Percentiles rank a stretch among this genome's conserved stretches.
These are phyloP conservation scores for Trichoderma afroharzianum DNA, from an alignment of 2,329 filamentous ascomycete genomes.

Conservation along the genomic window DNA sequence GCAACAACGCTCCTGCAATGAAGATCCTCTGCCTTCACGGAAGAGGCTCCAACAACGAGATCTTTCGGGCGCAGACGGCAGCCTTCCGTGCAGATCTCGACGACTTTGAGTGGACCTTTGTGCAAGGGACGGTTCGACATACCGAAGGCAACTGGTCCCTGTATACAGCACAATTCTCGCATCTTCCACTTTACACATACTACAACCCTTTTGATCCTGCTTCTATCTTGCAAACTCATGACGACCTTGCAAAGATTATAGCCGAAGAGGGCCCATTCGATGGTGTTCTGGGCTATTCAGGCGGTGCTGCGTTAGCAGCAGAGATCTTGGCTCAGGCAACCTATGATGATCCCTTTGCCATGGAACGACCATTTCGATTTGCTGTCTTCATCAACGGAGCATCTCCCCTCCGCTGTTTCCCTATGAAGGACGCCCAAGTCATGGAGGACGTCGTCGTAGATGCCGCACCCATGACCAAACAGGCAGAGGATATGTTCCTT, in stretches of 20 bases:
- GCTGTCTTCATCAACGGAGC: constrained; percentile 1
- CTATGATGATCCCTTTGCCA: background rate
- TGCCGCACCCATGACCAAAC: background rate
- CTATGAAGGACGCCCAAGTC: background rate
- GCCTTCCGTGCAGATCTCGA: constrained; percentile 14
- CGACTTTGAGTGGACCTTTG: constrained; percentile 14
- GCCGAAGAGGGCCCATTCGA: constrained; percentile 8
- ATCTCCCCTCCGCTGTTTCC: background rate
- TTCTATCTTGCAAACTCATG: constrained; percentile 7
- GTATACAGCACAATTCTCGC: constrained; percentile 2
- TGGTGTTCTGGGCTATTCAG: constrained; percentile 14
- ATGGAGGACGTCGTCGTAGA: background rate
- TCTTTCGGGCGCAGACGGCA: constrained; percentile 13
- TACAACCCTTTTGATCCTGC: constrained; percentile 8
- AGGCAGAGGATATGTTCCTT: background rate
- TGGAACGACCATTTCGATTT: constrained; percentile 11
- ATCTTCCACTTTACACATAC: constrained; percentile 8
- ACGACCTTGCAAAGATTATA: background rate
- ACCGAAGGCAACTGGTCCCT: constrained; percentile 16
- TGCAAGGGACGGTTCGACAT: constrained; percentile 13
- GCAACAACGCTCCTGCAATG: constrained; percentile 20
- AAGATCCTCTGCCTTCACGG: constrained; percentile 14
- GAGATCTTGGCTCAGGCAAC: constrained; percentile 1
- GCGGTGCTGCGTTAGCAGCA: constrained; percentile 8
- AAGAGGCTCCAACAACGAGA: constrained; percentile 14